Base-by-base conservation (phyloP, 768 basidiomycete genomes). In the Mycena albidolilacea region DNA sequence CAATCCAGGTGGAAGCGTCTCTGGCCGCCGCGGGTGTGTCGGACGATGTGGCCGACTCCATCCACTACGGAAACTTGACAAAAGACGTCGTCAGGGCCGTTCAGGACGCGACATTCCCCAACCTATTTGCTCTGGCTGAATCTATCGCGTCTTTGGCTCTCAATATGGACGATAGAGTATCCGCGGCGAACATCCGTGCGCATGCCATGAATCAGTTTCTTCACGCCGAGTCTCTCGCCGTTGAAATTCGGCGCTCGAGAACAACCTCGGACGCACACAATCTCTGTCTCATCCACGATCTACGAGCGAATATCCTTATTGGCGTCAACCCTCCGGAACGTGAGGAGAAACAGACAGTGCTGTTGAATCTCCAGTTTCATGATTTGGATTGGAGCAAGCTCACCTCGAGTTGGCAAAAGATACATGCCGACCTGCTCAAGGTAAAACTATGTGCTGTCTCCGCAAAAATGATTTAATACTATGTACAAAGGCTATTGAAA, bases 301-400 rank as follows among this genome's bases (percentile, higher is more conserved):
- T 95, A 14, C 74, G 81, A 2, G 78, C 92, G 12, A 84, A 86
- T 0, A 87, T 90, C 10, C 81, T 95, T 64, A 90, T 95, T 59
- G 94, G 93, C 0, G 87, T 95, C 43, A 92, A 94, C 73, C 87
- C 91, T 0, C 91, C 90, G 8, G 93, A 95, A 76, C 84, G 93
- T 41, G 78, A 86, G 39, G 86, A 88, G 54, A 90, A 90, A 77
- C 93, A 95, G 79, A 82, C 87, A 37, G 88, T 95, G 35, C 77
- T 90, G 60, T 81, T 89, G 30, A 88, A 90, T 76, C 78, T 95
- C 59, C 76, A 78, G 1, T 86, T 90, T 65, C 77, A 80, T 62
- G 87, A 88, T 44, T 61, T 71, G 21, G 58, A 66, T 35, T 71
- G 70, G 70, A 7, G 2, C 57, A 64, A 64, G 39, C 23, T 65